Evolutionary conservation across 1,284 basidiomycete species (phyloP).

Genomic region (Athelia psychrophila): DNA sequence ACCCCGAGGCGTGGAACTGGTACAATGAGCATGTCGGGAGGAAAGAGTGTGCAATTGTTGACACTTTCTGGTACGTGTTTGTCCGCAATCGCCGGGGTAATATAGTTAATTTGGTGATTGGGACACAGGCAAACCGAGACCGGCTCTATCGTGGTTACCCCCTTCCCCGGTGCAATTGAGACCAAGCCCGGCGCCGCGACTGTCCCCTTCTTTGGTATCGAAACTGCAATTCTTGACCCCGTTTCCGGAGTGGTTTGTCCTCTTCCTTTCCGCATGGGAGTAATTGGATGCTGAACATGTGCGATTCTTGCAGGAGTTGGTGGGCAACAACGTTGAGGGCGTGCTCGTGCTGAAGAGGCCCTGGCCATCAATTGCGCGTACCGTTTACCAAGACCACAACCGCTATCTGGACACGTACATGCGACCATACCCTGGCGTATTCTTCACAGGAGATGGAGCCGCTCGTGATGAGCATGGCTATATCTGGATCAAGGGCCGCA

Average conservation of each 20-base stretch:
- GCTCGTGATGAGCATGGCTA: conserved; percentile 95
- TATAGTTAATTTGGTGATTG: too few species aligned
- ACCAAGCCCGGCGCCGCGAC: conserved; percentile 97
- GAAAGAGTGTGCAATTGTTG: conserved; percentile 90
- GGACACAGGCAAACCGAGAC: conserved; percentile 88
- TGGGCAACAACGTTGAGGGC: conserved; percentile 88
- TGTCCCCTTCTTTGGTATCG: conserved; percentile 96
- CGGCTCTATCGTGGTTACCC: conserved; percentile 92
- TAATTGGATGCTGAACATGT: background rate
- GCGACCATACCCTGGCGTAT: conserved; percentile 85
- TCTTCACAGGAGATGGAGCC: conserved; percentile 97
- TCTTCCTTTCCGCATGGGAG: background rate
- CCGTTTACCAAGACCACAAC: conserved; percentile 90
- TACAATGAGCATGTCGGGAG: conserved; percentile 94
- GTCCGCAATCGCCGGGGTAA: too few species aligned
- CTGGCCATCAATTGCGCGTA: conserved; percentile 97
- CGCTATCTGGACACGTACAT: conserved; percentile 95
- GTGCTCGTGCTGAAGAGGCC: conserved; percentile 85
- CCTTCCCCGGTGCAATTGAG: conserved; percentile 92
- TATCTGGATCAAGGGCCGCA: conserved; percentile 97
- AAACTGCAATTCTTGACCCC: conserved; percentile 87
- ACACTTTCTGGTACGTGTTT: conserved; percentile 76
- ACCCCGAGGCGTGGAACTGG: conserved; percentile 99
- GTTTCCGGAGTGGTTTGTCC: conserved; percentile 56
- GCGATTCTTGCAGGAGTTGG: conserved; percentile 49